These are phyloP conservation scores for Penicillium sp. DNA, from an alignment of 2,329 filamentous ascomycete species.

Conservation along the genomic window DNA sequence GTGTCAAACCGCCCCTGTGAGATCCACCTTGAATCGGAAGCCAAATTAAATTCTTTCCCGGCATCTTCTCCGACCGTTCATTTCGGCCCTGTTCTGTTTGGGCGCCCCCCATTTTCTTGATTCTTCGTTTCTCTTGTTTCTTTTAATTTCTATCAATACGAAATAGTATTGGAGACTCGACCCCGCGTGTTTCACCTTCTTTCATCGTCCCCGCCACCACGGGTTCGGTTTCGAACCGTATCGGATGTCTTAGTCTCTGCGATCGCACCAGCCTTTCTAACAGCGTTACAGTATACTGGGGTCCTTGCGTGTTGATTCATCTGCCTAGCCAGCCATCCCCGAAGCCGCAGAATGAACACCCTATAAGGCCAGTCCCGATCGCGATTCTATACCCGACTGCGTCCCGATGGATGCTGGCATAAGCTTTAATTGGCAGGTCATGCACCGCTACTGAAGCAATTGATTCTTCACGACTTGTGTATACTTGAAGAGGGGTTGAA, in stretches of 20 bases:
- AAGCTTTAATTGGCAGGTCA: slow-evolving; percentile 5
- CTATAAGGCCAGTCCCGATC: slow-evolving; percentile 6
- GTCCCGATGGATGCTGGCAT: slow-evolving; percentile 15
- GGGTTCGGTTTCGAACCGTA: neutral
- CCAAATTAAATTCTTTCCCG: neutral
- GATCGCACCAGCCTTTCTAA: neutral
- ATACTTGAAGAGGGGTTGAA: neutral
- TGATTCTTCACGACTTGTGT: neutral
- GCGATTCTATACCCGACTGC: slow-evolving; percentile 17
- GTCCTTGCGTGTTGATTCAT: slow-evolving; percentile 1
- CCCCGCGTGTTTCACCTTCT: neutral
- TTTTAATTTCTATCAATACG: neutral
- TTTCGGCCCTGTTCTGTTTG: neutral
- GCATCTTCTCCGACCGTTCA: neutral
- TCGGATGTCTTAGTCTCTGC: neutral
- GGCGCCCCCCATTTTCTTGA: neutral
- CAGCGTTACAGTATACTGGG: neutral
- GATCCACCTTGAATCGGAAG: neutral
- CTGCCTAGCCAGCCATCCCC: slow-evolving; percentile 4
- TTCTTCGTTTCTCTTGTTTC: neutral
- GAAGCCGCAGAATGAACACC: slow-evolving; percentile 7
- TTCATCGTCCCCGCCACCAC: neutral
- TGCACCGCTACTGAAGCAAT: neutral
- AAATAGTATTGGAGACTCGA: neutral
- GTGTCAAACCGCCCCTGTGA: neutral